Base-by-base conservation (phyloP, 345 rosid genomes). In the Draba incana region DNA sequence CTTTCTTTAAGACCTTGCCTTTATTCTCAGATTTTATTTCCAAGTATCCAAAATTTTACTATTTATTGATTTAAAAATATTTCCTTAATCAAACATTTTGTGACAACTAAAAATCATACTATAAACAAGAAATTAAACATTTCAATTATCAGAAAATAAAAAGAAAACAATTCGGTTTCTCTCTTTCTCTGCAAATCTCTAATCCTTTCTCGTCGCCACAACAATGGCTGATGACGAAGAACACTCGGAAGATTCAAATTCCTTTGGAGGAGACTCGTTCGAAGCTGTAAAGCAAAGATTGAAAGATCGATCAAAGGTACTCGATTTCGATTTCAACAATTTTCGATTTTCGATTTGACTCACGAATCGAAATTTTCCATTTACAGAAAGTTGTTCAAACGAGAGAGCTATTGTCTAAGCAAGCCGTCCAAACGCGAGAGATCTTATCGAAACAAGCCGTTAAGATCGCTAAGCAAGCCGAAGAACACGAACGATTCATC, bases 381-480 rank as follows among this genome's bases (percentile, higher is more conserved):
- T 72, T 35, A 38, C 46, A 79, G 96, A 84, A 81, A 84, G 96
- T 89, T 77, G 90, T 69, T 48, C 82, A 84, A 47, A 88, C 94
- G 27, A 87, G 84, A 85, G 98, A 90, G 81, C 78, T 88, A 8
- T 64, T 90, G 56, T 86, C 97, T 33, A 86, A 90, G 74, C 90
- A 81, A 77, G 92, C 92, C n/a, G 84, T 77, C 30, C 86, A 88
- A 45, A 92, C 96, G 4, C 88, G 88, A 43, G 81, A 88, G 86
- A 87, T 88, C 48, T 61, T 93, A 50, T 88, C 98, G 38, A 88
- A 93, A 71, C 96, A 93, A 55, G 98, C 96, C 2, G 84, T 80
- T 68, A 93, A 85, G 92, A 88, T 93, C 72, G 97, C 95, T 23
- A 91, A 88, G 76, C 95, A 85, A 81, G 98, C 92, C 7, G 98